phyloP scores from a whole-genome alignment of 177 flowering plant species.

The Telopea speciosissima region DNA sequence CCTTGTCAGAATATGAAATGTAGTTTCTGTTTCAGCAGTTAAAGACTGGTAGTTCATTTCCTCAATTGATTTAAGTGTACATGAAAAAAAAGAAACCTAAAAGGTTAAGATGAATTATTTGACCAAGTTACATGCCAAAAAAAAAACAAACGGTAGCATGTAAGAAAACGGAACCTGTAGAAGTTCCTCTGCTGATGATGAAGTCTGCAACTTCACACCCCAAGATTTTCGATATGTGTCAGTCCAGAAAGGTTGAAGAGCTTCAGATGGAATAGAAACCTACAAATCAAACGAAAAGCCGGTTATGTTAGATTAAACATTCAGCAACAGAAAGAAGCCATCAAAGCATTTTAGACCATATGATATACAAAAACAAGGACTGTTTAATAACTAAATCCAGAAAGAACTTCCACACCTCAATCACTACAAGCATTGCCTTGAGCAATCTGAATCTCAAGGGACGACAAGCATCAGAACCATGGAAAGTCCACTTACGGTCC shows the following conservation, averaged over 20 bases:
- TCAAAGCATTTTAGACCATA: neutral
- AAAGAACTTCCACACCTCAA: constrained; percentile 47
- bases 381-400: neutral
- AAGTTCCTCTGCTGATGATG: constrained; percentile 55
- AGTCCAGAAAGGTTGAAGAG: constrained; percentile 62
- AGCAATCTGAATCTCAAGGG: constrained; percentile 56
- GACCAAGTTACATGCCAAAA: neutral
- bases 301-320: neutral
- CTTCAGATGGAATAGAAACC: constrained; percentile 71
- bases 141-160: neutral
- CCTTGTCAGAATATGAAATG: too few species aligned
- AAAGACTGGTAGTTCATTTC: too few species aligned
- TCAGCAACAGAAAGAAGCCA: neutral
- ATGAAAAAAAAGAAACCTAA: too few species aligned
- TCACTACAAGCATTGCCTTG: constrained; percentile 46
- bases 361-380: neutral
- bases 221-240: constrained; percentile 52
- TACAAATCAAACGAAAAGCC: constrained; percentile 17
- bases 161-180: constrained; percentile 46
- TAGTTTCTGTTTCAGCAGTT: too few species aligned
- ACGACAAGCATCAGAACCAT: constrained; percentile 25
- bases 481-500: constrained; percentile 15
- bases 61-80: too few species aligned
- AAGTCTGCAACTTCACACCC: constrained; percentile 50
- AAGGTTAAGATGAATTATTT: neutral